Base-by-base conservation (phyloP, 2,329 filamentous ascomycete species). In the Clonostachys rhizophaga region DNA sequence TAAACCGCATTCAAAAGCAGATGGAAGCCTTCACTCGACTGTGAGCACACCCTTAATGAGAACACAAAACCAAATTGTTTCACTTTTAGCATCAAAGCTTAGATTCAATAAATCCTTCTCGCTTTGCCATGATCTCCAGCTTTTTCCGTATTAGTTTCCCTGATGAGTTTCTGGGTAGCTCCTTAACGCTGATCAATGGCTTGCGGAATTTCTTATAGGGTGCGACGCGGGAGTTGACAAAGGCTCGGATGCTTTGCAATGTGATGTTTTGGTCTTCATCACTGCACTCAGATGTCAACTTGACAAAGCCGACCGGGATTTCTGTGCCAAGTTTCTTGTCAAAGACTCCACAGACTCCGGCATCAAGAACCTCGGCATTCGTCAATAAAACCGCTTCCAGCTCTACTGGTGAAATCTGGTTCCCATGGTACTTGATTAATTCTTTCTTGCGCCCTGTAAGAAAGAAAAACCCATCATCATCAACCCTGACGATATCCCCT, bases 371-470 rank as follows among this genome's bases (percentile, higher is more conserved):
- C 3, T 45, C 17, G 4, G 54, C 61, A 48, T 42, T 64, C 61
- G 34, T 64, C 64, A 71, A 55, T 13, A 68, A 57, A 33, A 68
- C 54, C 6, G 63, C 63, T 50, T 68, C 65, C 6, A 68, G 57
- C 49, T 78, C 79, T 3, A 79, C 78, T 1, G 79, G 79, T 2
- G 79, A 78, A 6, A 83, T 78, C 56, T 83, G 79, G 54, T 75
- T 72, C 9, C 77, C 79, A 54, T 78, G 79, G 44, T 81, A 76
- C 62, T 83, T 82, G 66, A 83, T 82, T 47, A 83, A 69, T 62
- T 83, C 79, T 74, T 92, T 68, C 49, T 63, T 62, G 18, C 61
- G 48, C 3, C 59, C 63, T 1, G 56, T 61, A 11, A 66, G 49
- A 43, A 54, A 65, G 45, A 59, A 57, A 49, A 56, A 62, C 2